Percentiles rank a stretch among this genome's conserved stretches.
These are phyloP conservation scores for Pelagophyceae sp. DNA, from an alignment of 352 stramenopile genomes.

Conservation along the genomic window DNA sequence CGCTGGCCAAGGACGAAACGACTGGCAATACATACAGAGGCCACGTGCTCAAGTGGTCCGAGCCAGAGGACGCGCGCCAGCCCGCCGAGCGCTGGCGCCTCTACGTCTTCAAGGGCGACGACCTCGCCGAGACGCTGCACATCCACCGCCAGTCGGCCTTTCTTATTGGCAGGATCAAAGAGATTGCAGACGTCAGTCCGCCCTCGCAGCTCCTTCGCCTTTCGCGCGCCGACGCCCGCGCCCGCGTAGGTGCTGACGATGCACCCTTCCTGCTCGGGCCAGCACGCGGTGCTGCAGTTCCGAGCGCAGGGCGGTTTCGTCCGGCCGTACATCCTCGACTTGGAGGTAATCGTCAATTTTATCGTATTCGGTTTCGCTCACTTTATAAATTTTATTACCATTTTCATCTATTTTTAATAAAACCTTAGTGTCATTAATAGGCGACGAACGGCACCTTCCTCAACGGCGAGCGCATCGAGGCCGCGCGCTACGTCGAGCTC, in stretches of 20 bases:
- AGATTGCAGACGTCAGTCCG: no score
- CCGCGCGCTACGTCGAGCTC: slow-evolving; percentile 90
- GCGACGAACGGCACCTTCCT: slow-evolving; percentile 96
- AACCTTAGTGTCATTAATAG: no score
- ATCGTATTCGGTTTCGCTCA: no score
- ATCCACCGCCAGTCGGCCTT: slow-evolving; percentile 89
- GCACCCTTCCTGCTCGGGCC: slow-evolving; percentile 86
- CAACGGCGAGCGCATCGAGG: slow-evolving; percentile 83
- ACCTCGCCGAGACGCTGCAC: slow-evolving; percentile 75
- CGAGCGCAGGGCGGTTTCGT: not conserved
- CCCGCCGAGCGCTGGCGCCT: slow-evolving; percentile 83
- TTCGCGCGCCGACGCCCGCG: no score
- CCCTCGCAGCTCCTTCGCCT: no score
- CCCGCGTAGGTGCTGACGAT: slow-evolving; percentile 75
- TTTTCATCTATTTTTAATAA: no score
- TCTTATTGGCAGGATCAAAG: slow-evolving; percentile 47
- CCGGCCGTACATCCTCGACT: slow-evolving; percentile 93
- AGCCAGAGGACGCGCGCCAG: slow-evolving; percentile 82
- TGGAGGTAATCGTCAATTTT: no score
- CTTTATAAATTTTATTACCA: no score
- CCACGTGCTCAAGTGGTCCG: slow-evolving; percentile 90
- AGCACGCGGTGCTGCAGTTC: slow-evolving; percentile 96
- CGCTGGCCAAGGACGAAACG: slow-evolving; percentile 83
- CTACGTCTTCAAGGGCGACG: slow-evolving; percentile 86
- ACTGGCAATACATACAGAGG: slow-evolving; percentile 92